Base-by-base conservation (phyloP, 2,329 filamentous ascomycete species). In the Monilinia vaccinii-corymbosi region DNA sequence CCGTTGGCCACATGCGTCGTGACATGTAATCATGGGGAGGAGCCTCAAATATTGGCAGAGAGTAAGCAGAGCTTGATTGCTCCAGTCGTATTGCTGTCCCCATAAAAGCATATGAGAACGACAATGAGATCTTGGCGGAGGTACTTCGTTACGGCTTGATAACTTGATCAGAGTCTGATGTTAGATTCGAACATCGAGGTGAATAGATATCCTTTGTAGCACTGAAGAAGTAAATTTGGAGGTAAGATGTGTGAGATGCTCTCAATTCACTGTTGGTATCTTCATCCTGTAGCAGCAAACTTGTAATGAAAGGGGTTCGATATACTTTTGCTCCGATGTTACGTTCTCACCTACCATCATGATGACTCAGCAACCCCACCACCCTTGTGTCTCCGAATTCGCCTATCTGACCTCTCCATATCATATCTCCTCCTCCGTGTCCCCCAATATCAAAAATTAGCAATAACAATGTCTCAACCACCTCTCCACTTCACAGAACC, bases 401-500 rank as follows among this genome's bases (percentile, higher is more conserved):
- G 6, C 31, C 47, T 10, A 34, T 2, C 49, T 36, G 14, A n/a
- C n/a, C n/a, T n/a, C 38, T 51, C 9, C 23, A 5, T n/a, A 28
- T 34, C 18, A 25, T 23, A 25, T 23, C 23, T 23, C 23, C 16
- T 38, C 32, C 44, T n/a, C 8, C 45, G 5, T 10, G 2, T 31
- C 16, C 16, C 45, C 11, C 50, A 51, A 38, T 11, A 10, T 25
- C n/a, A 11, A 51, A 51, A 23, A 36, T 11, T n/a, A 36, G 18
- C 3, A 25, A 28, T 9, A 25, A 38, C 32, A 9, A 51, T 51
- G 49, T 28, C 48, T 50, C 48, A 50, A 21, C 48, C 13, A 31
- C 21, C 11, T 1, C 13, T 61, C 42, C 63, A 64, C 21, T 70
- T 67, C 55, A 68, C 64, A 11, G 65, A 68, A 38, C 62, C 66